Evolutionary conservation across 1,139 yeast species (phyloP), one percentile per base, ranked within the genome.

Genomic region (Geotrichum histeridarum): DNA sequence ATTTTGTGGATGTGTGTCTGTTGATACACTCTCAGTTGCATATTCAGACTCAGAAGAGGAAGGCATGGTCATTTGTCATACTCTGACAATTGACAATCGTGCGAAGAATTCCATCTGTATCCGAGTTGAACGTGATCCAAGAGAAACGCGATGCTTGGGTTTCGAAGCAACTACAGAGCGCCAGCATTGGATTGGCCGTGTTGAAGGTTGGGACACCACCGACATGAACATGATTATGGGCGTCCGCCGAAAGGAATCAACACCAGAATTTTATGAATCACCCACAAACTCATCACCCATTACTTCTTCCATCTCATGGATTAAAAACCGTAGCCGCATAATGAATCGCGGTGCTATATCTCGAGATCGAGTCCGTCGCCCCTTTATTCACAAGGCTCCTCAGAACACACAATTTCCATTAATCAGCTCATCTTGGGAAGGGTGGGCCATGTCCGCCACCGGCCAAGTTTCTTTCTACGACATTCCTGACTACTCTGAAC

Each of bases 71-170:
- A 82, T 85, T 7, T 73, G 86, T 68, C 96, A 88, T 63, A 84
- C 94, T 0, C 82, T 82, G 64, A 79, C 79, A 50, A 80, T 84
- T 51, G 88, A 84, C 57, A 86, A 85, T 64, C 76, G 84, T 57
- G 89, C 95, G 4, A 86, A 86, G 63, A 85, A 81, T 59, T 84
- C 81, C 62, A 89, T 89, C 48, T 89, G 96, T 69, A 71, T 88
- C 54, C 81, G 96, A 70, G 95, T 86, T 39, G 96, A 89, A 70
- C 84, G 96, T 77, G 96, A 89, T 70, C 89, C 93, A 1, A 77
- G 95, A 64, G 96, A 89, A 72, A 86, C 88, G 44, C 79, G 96
- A 72, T 89, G 96, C 70, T 75, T 85, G 44, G 96, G 96, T 42
- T 86, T 88, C 64, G 87, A 82, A 58, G 82, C 86, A 0, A 89